Percentiles rank a stretch among this genome's conserved stretches.
Evolutionary conservation across 208 protist genomes (phyloP).

Genomic region (Endotrypanum monterogeii): DNA sequence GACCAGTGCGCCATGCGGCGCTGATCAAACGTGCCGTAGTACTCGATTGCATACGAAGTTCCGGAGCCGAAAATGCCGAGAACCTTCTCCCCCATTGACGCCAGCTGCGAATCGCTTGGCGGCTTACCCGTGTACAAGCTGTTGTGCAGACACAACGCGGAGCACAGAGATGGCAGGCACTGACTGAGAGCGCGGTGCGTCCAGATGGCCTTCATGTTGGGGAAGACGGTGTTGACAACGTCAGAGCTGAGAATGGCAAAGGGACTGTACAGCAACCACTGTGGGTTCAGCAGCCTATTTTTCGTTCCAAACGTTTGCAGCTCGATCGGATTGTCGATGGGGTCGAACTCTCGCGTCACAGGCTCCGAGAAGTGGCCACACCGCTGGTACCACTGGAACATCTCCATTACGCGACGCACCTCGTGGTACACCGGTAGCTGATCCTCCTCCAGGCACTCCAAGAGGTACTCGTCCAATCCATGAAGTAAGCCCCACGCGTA

Average conservation of each 20-base stretch:
- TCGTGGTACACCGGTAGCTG: constrained; percentile 76
- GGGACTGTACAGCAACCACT: constrained; percentile 86
- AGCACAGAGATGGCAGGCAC: constrained; percentile 89
- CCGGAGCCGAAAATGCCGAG: constrained; percentile 89
- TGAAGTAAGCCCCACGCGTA: constrained; percentile 89
- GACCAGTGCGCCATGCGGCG: constrained; percentile 88
- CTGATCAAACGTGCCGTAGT: constrained; percentile 80
- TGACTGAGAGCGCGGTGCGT: constrained; percentile 86
- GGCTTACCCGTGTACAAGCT: constrained; percentile 86
- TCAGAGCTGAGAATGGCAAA: constrained; percentile 82
- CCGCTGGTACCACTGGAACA: constrained; percentile 89
- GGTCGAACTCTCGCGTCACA: constrained; percentile 70
- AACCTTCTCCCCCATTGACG: constrained; percentile 85
- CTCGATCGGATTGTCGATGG: constrained; percentile 83
- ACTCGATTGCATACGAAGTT: constrained; percentile 83
- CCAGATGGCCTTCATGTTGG: constrained; percentile 81
- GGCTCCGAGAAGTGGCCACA: constrained; percentile 82
- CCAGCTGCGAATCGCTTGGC: constrained; percentile 83
- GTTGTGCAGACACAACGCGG: constrained; percentile 84
- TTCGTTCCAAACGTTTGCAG: constrained; percentile 82
- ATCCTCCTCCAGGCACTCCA: constrained; percentile 87
- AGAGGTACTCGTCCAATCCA: constrained; percentile 89
- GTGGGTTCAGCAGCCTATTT: constrained; percentile 49
- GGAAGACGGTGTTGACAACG: constrained; percentile 67
- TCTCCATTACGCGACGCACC: constrained; percentile 67